Percentiles rank a stretch among this genome's conserved stretches.
Evolutionary conservation across 345 rosid species (phyloP).

Genomic region (Salix koriyanagi): DNA sequence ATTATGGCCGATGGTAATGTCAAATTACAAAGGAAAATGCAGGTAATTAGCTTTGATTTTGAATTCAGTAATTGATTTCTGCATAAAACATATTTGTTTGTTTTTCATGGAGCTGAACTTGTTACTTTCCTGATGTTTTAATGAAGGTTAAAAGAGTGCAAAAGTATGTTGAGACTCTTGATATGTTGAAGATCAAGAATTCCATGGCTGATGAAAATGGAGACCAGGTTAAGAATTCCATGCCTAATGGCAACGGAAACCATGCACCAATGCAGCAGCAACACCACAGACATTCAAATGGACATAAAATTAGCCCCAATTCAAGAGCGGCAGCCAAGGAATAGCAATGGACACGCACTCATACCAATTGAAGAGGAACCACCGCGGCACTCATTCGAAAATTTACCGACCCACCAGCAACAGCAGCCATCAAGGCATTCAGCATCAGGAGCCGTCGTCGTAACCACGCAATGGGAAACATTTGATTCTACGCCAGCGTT

Average conservation of each 20-base stretch:
- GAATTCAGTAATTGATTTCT: background rate
- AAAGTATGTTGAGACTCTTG: constrained; percentile 81
- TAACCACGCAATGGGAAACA: constrained; percentile 91
- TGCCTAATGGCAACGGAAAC: constrained; percentile 38
- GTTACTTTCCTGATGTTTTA: background rate
- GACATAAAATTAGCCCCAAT: constrained; percentile 33
- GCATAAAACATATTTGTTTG: background rate
- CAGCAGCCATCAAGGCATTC: constrained; percentile 39
- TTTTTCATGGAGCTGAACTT: background rate
- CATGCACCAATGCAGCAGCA: constrained; percentile 31
- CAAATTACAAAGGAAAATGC: constrained; percentile 92
- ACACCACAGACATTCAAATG: constrained; percentile 36
- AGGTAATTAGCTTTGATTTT: constrained; percentile 41
- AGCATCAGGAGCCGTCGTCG: constrained; percentile 49
- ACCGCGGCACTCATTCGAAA: background rate
- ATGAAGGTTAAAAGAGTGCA: constrained; percentile 88
- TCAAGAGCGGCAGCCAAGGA: constrained; percentile 39
- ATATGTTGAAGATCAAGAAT: constrained; percentile 78
- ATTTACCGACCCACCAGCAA: constrained; percentile 15
- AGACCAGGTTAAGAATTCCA: background rate
- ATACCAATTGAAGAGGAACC: constrained; percentile 14
- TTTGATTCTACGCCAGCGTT: constrained; percentile 53
- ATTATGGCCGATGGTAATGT: constrained; percentile 85
- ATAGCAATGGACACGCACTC: constrained; percentile 32
- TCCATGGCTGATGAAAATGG: constrained; percentile 30